A percentile compares a stretch with the other conserved stretches of the same genome.
Evolutionary conservation across 352 stramenopile genomes (phyloP).

Genomic region (Phytopythium litorale): DNA sequence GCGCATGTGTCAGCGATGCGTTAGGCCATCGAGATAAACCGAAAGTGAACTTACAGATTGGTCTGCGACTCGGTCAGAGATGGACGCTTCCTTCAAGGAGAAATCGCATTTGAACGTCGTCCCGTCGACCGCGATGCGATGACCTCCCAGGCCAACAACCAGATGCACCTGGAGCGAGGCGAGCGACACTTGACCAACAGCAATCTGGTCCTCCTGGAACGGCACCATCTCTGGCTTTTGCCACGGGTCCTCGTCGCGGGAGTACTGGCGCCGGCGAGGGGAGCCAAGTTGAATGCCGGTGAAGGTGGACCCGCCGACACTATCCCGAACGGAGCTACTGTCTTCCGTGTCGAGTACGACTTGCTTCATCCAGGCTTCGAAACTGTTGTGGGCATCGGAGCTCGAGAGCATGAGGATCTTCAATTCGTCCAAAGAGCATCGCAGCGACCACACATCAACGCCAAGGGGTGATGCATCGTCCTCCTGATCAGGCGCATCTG

Average conservation of each 20-base stretch:
- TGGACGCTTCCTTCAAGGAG: slow-evolving; percentile 32
- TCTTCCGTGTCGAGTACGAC: slow-evolving; percentile 13
- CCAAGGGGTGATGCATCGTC: background rate
- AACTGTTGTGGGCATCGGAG: slow-evolving; percentile 36
- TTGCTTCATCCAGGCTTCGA: slow-evolving; percentile 54
- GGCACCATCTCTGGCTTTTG: background rate
- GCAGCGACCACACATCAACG: slow-evolving; percentile 11
- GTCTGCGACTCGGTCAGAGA: slow-evolving; percentile 47
- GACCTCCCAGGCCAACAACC: background rate
- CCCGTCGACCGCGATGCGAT: background rate
- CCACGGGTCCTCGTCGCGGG: slow-evolving; percentile 1
- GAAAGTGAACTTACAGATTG: slow-evolving; percentile 24
- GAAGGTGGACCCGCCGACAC: slow-evolving; percentile 3
- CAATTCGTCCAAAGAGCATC: slow-evolving; percentile 38
- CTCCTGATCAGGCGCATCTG: background rate
- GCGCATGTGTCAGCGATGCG: slow-evolving; percentile 9
- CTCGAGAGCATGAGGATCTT: slow-evolving; percentile 45
- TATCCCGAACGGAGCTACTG: slow-evolving; percentile 12
- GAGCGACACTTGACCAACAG: slow-evolving; percentile 5
- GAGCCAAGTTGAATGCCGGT: slow-evolving; percentile 11
- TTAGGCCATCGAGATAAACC: background rate
- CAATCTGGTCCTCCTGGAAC: background rate
- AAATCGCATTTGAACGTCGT: slow-evolving; percentile 35
- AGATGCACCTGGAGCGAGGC: slow-evolving; percentile 3
- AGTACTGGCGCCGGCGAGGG: slow-evolving; percentile 8